A percentile compares a stretch with the other conserved stretches of the same genome.
Evolutionary conservation across 768 basidiomycete genomes (phyloP).

Genomic region (Boletus sp.): DNA sequence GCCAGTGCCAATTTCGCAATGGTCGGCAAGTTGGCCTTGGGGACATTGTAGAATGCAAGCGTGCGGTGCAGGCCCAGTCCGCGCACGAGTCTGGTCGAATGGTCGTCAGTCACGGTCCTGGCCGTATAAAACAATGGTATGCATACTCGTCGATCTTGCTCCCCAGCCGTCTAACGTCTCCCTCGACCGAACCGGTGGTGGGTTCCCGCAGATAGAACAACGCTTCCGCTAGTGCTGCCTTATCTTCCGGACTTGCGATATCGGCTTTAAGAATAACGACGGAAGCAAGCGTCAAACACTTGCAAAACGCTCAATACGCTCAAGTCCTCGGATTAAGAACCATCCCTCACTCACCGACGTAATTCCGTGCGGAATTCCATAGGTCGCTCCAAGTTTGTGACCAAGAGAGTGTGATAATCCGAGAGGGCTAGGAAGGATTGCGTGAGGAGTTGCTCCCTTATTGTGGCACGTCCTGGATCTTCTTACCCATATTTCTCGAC

Average conservation of each 20-base stretch:
- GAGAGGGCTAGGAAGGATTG: conserved; percentile 43
- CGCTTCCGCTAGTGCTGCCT: conserved; percentile 53
- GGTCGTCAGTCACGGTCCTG: conserved; percentile 10
- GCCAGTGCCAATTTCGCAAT: conserved; percentile 42
- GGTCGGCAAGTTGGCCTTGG: conserved; percentile 48
- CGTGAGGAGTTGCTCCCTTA: not conserved
- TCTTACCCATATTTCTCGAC: conserved; percentile 53
- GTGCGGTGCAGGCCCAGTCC: conserved; percentile 57
- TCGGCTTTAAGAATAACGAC: conserved; percentile 60
- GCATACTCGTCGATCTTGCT: conserved; percentile 54
- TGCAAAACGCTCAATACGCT: not conserved
- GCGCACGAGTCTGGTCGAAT: conserved; percentile 50
- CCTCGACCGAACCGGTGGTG: conserved; percentile 61
- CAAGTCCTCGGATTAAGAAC: conserved; percentile 6
- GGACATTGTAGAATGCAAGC: conserved; percentile 63
- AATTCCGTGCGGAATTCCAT: conserved; percentile 78
- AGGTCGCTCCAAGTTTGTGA: conserved; percentile 69
- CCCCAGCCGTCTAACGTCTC: conserved; percentile 57
- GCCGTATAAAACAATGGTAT: not conserved
- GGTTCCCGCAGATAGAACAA: conserved; percentile 59
- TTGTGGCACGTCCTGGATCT: not conserved
- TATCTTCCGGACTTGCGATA: conserved; percentile 58
- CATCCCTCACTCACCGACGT: conserved; percentile 57
- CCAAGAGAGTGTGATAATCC: conserved; percentile 77
- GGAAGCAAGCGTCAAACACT: conserved; percentile 74